phyloP scores from a whole-genome alignment of 1,284 basidiomycete species.

The Sphaerobolus stellatus region DNA sequence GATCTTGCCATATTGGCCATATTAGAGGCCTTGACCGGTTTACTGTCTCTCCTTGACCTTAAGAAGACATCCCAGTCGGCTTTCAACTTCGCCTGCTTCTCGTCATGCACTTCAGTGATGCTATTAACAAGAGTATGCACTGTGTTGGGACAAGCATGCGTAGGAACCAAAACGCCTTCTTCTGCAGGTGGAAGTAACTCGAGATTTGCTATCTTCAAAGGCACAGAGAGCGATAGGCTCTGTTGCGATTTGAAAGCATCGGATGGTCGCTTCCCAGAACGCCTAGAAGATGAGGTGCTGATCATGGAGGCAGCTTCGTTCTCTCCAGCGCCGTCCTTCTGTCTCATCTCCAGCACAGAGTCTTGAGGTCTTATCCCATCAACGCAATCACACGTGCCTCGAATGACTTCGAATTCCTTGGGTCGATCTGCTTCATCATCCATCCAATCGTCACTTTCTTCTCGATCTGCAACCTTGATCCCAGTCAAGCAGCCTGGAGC shows the following conservation, averaged over 20 bases:
- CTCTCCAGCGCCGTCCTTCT: not conserved
- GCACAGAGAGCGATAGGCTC: slow-evolving; percentile 22
- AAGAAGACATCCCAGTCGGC: slow-evolving; percentile 91
- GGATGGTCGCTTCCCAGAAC: slow-evolving; percentile 6
- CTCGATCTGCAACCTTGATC: slow-evolving; percentile 80
- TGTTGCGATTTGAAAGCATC: slow-evolving; percentile 25
- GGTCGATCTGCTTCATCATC: slow-evolving; percentile 49
- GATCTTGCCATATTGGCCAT: slow-evolving; percentile 25
- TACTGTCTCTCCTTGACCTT: slow-evolving; percentile 56
- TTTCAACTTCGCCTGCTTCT: slow-evolving; percentile 70
- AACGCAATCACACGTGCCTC: slow-evolving; percentile 58
- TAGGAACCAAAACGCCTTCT: slow-evolving; percentile 35
- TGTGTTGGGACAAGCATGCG: slow-evolving; percentile 72
- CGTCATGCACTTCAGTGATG: slow-evolving; percentile 84
- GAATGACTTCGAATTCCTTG: slow-evolving; percentile 54
- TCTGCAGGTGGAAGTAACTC: slow-evolving; percentile 5
- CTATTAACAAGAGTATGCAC: slow-evolving; percentile 77
- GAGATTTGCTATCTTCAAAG: slow-evolving; percentile 15
- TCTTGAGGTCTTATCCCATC: slow-evolving; percentile 35
- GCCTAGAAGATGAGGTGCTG: slow-evolving; percentile 6
- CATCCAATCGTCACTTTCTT: slow-evolving; percentile 73
- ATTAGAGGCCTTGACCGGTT: slow-evolving; percentile 35
- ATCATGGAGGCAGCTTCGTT: slow-evolving; percentile 6
- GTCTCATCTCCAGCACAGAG: not conserved
- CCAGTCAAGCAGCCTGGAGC: slow-evolving; percentile 85